Base-by-base conservation (phyloP, 441 rosid species). In the Erodium chrysanthum region DNA sequence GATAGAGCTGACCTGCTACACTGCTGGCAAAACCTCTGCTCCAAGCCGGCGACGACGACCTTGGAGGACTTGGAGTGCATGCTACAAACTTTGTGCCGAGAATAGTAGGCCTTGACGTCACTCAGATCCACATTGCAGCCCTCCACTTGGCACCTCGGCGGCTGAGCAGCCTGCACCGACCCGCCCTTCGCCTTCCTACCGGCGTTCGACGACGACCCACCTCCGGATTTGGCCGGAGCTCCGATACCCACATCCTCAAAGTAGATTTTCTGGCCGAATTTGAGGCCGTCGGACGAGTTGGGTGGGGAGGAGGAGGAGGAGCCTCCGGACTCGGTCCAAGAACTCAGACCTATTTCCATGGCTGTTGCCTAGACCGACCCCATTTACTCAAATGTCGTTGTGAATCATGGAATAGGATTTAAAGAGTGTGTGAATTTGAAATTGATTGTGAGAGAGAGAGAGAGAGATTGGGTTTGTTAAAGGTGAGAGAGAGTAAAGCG, bases 1-100 rank as follows among this genome's bases (percentile, higher is more conserved):
- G 9, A 46, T 20, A 25, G 20, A 48, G 73, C 76, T 44, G 76
- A 94, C 98, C 97, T 88, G 88, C 98, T 91, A 69, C 98, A 94
- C 85, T 94, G 97, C 67, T 94, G 99, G 75, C 99, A 94, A 73
- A 94, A 94, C 74, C 99, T 85, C 79, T 91, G 97, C 74, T 79
- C 82, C 70, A 94, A 77, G 66, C 97, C 97, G 71, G 83, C 80
- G 75, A 94, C 96, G 76, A 84, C 68, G 75, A 94, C 99, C 70
- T 73, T 79, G 46, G 97, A 80, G 66, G 94, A 79, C 74, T 94
- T 94, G 10, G 98, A 89, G 73, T 94, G 98, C 83, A 83, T 72
- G 9, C 82, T 73, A 76, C 98, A 94, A 22, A 94, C 96, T 80
- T 88, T 94, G 63, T 94, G 98, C 82, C 93, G 84, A 0, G 90